Base-by-base conservation (phyloP, 306 rosid genomes). In the Vachellia pachyceras region DNA sequence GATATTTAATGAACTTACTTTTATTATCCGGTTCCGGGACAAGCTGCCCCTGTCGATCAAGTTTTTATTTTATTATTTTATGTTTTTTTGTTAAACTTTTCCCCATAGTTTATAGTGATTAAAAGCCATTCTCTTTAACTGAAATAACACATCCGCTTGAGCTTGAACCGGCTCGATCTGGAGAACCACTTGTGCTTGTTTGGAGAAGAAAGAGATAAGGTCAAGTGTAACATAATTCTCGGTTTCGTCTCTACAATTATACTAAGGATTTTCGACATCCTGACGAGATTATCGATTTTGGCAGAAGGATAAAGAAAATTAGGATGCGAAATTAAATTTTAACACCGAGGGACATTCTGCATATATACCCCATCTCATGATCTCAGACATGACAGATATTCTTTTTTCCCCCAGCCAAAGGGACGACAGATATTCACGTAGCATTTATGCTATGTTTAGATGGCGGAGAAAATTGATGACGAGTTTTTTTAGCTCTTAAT, bases 161-260 rank as follows among this genome's bases (percentile, higher is more conserved):
- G 10, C 7, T 1, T 42, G 46, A 42, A 42, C 46, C 9, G 9
- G 46, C 46, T 42, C 12, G 12, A 60, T 25, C 11, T 60, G 10
- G 17, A 25, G 37, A 60, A 15, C 33, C 33, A 29, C 1, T 29
- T 29, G 33, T 29, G 33, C 33, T 29, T 29, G 33, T 29, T 29
- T 29, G 33, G 33, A 29, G 33, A 29, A 29, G 33, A 29, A 29
- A 29, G 33, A 29, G 33, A 29, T 29, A 29, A 29, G 33, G 33
- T 29, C 33, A 29, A 29, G 79, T 77, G 63, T n/a, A 49, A 20
- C 78, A 78, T 67, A 22, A 78, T n/a, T 77, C 35, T 65, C 63
- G 75, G 70, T 70, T 22, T 22, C 36, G 35, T 57, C 36, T 57
- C 36, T 57, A 57, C 10, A 10, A 42, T 22, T 22, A 22, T 54